Base-by-base conservation (phyloP, 2,329 filamentous ascomycete species). In the Hymenoscyphus fructigenus region DNA sequence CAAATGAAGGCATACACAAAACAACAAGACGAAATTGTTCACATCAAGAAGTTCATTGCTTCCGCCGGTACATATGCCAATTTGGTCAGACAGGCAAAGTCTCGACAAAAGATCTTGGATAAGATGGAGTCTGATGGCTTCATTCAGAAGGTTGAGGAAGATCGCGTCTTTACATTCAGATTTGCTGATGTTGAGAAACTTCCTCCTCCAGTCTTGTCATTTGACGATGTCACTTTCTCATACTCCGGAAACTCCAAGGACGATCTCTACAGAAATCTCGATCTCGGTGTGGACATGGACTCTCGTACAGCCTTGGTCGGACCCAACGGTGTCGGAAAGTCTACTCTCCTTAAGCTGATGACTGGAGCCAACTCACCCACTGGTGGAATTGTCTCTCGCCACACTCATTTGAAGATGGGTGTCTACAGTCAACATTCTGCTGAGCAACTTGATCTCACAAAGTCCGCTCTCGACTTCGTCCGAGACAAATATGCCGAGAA, bases 31-130 rank as follows among this genome's bases (percentile, higher is more conserved):
- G 95, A 99, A 84, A 99, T 99, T 79, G 86, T 88, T 73, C 96
- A 99, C 85, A 99, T 99, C 86, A 98, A 99, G 86, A 97, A 98
- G 83, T 99, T 99, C 85, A 99, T 99, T 79, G 95, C 96, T 76
- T 97, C 94, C 68, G 95, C 95, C 65, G 95, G 96, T 93, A 99
- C 95, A 67, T 99, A 99, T 77, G 95, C 96, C 87, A 99, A 99
- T 84, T 86, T 99, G 84, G 95, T 99, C 77, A 88, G 92, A 79
- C 95, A 99, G 82, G 96, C 96, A 81, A 99, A 99, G 86, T 98
- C 95, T 55, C 89, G 95, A 70, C 95, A 99, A 82, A 99, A 99
- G 92, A 98, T 98, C 80, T 86, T 98, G 72, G 95, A 99, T 87
- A 99, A 99, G 89, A 99, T 99, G 95, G 94, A 98, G 85, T 95